Evolutionary conservation across 768 basidiomycete species (phyloP), one percentile per base, ranked within the genome.

Genomic region (Xerocomellus dryophilus): DNA sequence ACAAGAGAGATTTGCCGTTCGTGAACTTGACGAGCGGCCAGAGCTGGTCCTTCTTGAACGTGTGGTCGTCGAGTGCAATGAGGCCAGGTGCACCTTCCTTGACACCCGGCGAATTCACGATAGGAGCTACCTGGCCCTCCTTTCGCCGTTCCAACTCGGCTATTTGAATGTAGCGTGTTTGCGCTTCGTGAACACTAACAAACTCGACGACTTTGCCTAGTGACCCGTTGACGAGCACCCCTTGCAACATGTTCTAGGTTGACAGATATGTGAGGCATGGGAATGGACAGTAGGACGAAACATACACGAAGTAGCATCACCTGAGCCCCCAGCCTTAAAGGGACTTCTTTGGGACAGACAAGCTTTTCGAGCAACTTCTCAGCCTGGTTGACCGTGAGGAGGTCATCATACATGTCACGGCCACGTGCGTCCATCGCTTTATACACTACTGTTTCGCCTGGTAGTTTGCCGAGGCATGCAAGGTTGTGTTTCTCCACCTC

Each of bases 181-280:
- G 57, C 2, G 75, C 74, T 8, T 74, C 70, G 20, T 62, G 66
- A 25, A 58, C 18, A 17, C 61, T 43, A 23, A 65, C 56, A 48
- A 76, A 74, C 23, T 68, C 70, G 7, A 66, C 32, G 18, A 99
- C 81, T 43, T 81, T 84, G 11, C 96, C 97, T 73, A 97, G 85
- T 45, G 86, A 91, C 0, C 96, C 96, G 63, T 99, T 99, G 49
- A 98, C 97, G 25, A 74, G 65, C 20, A 23, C 44, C 1, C 68
- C 68, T 54, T 71, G 64, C 1, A 41, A 27, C 51, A 71, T 63
- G 51, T 74, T 74, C 74, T 74, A 27, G 14, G 41, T 40, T 25
- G 51, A 27, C 11, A 10, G 21, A 8, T n/a, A 41, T 25, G 36
- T 55, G 42, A 53, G 47, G 45, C 2, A n/a, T 34, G 18, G 25